These are phyloP conservation scores for Aspergillus mulundensis DNA, from an alignment of 495 filamentous ascomycete species.

Conservation along the genomic window DNA sequence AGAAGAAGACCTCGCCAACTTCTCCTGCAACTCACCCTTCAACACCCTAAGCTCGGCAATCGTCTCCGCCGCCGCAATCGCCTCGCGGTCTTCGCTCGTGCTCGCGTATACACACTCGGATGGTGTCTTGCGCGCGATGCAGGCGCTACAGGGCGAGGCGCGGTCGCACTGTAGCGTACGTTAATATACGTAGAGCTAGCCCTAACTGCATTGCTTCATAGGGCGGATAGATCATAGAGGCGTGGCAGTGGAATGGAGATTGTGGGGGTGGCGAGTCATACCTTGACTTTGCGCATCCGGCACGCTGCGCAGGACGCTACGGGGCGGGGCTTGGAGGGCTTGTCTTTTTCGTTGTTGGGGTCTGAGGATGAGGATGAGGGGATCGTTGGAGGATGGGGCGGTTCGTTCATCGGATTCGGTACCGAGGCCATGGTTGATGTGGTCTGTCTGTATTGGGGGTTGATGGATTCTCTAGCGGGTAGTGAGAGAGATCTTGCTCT, in stretches of 20 bases:
- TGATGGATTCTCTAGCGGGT: too few species aligned
- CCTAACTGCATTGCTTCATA: too few species aligned
- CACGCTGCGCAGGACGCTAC: conserved; percentile 18
- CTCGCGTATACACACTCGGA: conserved; percentile 18
- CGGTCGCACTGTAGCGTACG: conserved; percentile 16
- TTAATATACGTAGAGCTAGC: too few species aligned
- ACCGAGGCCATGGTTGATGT: too few species aligned
- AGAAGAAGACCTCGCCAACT: neutral
- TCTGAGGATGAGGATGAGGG: neutral
- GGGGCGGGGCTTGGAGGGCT: conserved; percentile 17
- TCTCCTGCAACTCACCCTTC: neutral
- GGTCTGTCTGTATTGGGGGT: too few species aligned
- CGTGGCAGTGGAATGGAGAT: too few species aligned
- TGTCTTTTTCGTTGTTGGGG: neutral
- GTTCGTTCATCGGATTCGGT: neutral
- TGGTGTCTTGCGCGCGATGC: conserved; percentile 11
- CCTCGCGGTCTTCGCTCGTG: conserved; percentile 18
- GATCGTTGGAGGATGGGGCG: neutral
- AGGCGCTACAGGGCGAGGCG: conserved; percentile 18
- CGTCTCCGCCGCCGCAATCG: conserved; percentile 18
- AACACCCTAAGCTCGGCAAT: conserved; percentile 16
- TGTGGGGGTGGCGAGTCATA: neutral
- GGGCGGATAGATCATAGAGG: too few species aligned
- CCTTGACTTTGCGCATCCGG: conserved; percentile 20
- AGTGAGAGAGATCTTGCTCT: too few species aligned